Base-by-base conservation (phyloP, 352 stramenopile genomes). In the Globisporangium acanthophoron region DNA sequence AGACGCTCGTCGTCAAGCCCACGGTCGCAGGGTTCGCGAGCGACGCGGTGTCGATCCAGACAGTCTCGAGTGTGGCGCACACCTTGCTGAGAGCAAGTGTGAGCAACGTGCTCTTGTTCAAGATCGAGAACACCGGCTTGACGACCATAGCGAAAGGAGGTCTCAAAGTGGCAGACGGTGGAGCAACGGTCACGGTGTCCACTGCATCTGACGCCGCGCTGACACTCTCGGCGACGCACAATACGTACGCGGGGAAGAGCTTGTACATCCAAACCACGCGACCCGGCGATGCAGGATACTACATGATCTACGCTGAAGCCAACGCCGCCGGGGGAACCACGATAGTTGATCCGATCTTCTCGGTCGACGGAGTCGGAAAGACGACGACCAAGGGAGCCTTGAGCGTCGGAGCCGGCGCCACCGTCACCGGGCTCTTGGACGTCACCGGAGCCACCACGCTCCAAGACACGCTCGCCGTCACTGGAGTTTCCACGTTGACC, bases 31-130 rank as follows among this genome's bases (percentile, higher is more conserved):
- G 31, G 31, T 85, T 88, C 57, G 21, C 53, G 40, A 64, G 70
- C 12, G 64, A 78, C 58, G 67, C 78, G 8, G 33, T 84, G 5
- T 59, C 58, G 3, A 74, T 86, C 31, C 59, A 73, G 24, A 73
- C 80, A 11, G 45, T 66, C 40, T 74, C 74, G 24, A 48, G n/a
- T 8, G 7, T 29, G 11, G 48, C 58, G 20, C 88, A 87, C 57
- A 70, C 75, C 20, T 65, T 92, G 41, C 56, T 92, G 7, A 73
- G 74, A 58, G 57, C 69, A 3, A 70, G 65, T 2, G 46, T 63
- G 9, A 56, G 46, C n/a, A 49, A 53, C 20, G 50, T 71, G 6
- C 53, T 69, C 21, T 29, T 88, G 11, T 72, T 90, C 54, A 69
- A 66, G 20, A 70, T 91, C 29, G 56, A 33, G 5, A 73, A 79